phyloP scores from a whole-genome alignment of 1,139 yeast genomes.

The Wickerhamomyces sp. region DNA sequence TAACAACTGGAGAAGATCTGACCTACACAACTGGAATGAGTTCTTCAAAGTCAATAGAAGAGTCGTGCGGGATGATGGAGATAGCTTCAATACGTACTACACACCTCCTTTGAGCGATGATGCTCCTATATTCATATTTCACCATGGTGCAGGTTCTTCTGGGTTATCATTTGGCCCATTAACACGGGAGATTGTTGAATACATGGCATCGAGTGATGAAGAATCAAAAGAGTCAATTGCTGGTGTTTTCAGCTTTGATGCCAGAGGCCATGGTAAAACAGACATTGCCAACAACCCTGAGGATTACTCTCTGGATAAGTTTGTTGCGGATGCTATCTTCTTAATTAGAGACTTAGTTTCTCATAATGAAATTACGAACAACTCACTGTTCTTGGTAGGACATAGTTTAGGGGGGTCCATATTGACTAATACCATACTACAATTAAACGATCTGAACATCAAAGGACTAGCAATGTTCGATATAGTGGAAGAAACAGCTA shows the following conservation, averaged over 20 bases:
- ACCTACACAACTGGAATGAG: conserved; percentile 33
- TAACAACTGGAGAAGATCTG: background rate
- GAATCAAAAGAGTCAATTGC: conserved; percentile 25
- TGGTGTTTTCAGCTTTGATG: conserved; percentile 70
- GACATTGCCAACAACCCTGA: conserved; percentile 25
- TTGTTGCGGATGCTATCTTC: conserved; percentile 52
- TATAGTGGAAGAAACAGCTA: conserved; percentile 91
- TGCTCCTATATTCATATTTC: conserved; percentile 63
- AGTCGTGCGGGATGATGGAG: conserved; percentile 23
- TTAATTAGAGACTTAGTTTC: conserved; percentile 38
- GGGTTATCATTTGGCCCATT: conserved; percentile 70
- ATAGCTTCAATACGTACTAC: conserved; percentile 54
- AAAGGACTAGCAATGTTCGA: conserved; percentile 77
- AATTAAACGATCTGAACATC: conserved; percentile 30
- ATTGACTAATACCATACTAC: conserved; percentile 44
- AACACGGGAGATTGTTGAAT: conserved; percentile 31
- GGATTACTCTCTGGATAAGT: conserved; percentile 45
- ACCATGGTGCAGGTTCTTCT: conserved; percentile 95
- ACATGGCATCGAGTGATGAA: conserved; percentile 22
- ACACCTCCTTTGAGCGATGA: conserved; percentile 41
- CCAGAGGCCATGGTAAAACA: conserved; percentile 77
- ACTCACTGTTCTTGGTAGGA: conserved; percentile 58
- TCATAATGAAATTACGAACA: conserved; percentile 18
- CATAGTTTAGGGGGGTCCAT: conserved; percentile 94
- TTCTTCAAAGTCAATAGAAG: conserved; percentile 34